Base-by-base conservation (phyloP, 768 basidiomycete species). In the Coprinellus aureogranulatus region DNA sequence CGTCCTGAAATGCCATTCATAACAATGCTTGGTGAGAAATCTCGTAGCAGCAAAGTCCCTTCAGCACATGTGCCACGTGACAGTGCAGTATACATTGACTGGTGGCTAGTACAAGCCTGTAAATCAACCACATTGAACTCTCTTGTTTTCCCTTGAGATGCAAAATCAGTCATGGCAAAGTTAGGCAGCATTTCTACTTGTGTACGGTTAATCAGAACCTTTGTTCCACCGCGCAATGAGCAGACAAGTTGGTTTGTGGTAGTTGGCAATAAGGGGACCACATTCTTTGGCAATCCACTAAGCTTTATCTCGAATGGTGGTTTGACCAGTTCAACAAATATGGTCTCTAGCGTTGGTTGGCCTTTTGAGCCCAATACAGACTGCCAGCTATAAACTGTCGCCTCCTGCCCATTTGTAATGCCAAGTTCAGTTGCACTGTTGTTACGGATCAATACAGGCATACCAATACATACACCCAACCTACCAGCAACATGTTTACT, bases 331-430 rank as follows among this genome's bases (percentile, higher is more conserved):
- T 65, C 54, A 0, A 75, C 65, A 66, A 68, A 74, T 3, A 75
- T 30, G 4, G 66, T 66, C 25, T 73, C 69, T 1, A 75, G 40
- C 1, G 65, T 27, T 8, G 11, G 23, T 16, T 65, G 55, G 1
- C 55, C 62, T 9, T 59, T 31, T 2, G 53, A 25, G 1, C 69
- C 64, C 0, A 20, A n/a, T 0, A 23, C 16, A 16, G 59, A 42
- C 1, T 67, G 39, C 72, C 73, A 74, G 1, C 65, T 67, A 40
- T 59, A 57, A 0, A 74, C 64, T 18, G 34, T 39, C 0, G 48
- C 73, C 53, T 75, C 71, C 49, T 72, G 70, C 0, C 72, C 71
- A 39, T 73, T 72, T 4, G 71, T 75, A 0, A 74, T 70, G 55
- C 70, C 70, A 0, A 72, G 46, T 25, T 74, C 70, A 14, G 69